A percentile compares a stretch with the other conserved stretches of the same genome.
These are phyloP conservation scores for Nasturtium officinale DNA, from an alignment of 345 rosid genomes.

Conservation along the genomic window DNA sequence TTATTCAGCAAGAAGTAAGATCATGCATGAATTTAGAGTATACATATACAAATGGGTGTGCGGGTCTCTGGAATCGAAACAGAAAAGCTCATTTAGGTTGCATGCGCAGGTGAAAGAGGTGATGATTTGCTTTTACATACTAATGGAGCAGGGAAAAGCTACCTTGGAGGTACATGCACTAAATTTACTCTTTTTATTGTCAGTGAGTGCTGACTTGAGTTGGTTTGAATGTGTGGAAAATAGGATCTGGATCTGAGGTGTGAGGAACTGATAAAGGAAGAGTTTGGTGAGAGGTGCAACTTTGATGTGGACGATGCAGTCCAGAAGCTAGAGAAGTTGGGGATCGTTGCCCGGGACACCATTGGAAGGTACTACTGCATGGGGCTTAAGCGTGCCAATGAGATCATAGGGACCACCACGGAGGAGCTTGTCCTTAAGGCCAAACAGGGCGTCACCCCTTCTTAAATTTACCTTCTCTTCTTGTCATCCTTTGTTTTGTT, in stretches of 20 bases:
- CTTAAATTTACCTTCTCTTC: conserved; percentile 40
- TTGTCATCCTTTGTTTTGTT: conserved; percentile 23
- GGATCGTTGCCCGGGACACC: conserved; percentile 78
- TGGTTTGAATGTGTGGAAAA: conserved; percentile 28
- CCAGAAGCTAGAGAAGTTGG: conserved; percentile 78
- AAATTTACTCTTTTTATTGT: background rate
- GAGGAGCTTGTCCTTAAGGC: conserved; percentile 92
- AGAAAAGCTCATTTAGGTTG: conserved; percentile 19
- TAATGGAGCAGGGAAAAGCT: conserved; percentile 98
- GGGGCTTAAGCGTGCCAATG: conserved; percentile 81
- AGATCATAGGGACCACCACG: conserved; percentile 83
- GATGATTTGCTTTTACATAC: conserved; percentile 78
- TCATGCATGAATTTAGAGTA: conserved; percentile 1
- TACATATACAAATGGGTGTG: conserved; percentile 2
- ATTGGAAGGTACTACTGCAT: conserved; percentile 77
- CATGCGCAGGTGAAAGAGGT: conserved; percentile 88
- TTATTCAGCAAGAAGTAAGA: conserved; percentile 97
- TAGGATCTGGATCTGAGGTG: conserved; percentile 84
- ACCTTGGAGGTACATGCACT: conserved; percentile 61
- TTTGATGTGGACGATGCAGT: conserved; percentile 93
- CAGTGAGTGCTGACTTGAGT: conserved; percentile 16
- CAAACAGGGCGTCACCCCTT: conserved; percentile 50
- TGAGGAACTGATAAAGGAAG: conserved; percentile 81
- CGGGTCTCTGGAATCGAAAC: conserved; percentile 6
- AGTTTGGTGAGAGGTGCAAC: conserved; percentile 79